Evolutionary conservation across 2,329 filamentous ascomycete species (phyloP), one percentile per base, ranked within the genome.

Genomic region (Plenodomus biglobosus): DNA sequence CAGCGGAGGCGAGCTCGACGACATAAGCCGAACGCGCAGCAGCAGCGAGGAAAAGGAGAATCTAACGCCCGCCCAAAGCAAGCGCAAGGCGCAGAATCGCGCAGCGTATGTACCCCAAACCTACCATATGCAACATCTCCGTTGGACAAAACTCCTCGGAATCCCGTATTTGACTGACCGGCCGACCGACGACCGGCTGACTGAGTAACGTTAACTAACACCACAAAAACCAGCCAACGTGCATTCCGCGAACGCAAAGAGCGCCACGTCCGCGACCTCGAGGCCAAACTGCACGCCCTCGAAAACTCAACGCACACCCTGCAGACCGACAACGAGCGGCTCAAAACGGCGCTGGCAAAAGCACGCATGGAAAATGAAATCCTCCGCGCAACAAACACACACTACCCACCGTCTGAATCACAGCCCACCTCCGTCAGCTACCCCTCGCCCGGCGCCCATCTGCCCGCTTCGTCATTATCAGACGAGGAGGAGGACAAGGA

Each of bases 171-270:
- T n/a, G n/a, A n/a, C n/a, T n/a, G n/a, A n/a, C n/a, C n/a, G n/a
- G n/a, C n/a, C n/a, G n/a, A n/a, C n/a, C n/a, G n/a, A n/a, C n/a
- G n/a, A n/a, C n/a, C n/a, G n/a, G n/a, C n/a, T n/a, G n/a, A n/a
- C n/a, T n/a, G n/a, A n/a, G n/a, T n/a, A n/a, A n/a, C n/a, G n/a
- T n/a, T n/a, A n/a, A n/a, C n/a, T n/a, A n/a, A n/a, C n/a, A n/a
- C n/a, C n/a, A n/a, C n/a, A n/a, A n/a, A n/a, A n/a, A n/a, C n/a
- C n/a, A n/a, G 92, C 40, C 94, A 97, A 80, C 87, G 92, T 62
- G 92, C 94, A 24, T 97, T 97, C 72, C 90, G 92, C 52, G 92
- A 97, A 73, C 87, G 92, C 60, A 97, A 97, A 73, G 92, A 97
- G 71, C 87, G 86, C 48, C 92, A 95, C 66, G 91, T 97, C 54